Conservation (phyloP, 768 basidiomycete genomes). For the Auriculariales sp. region DNA sequence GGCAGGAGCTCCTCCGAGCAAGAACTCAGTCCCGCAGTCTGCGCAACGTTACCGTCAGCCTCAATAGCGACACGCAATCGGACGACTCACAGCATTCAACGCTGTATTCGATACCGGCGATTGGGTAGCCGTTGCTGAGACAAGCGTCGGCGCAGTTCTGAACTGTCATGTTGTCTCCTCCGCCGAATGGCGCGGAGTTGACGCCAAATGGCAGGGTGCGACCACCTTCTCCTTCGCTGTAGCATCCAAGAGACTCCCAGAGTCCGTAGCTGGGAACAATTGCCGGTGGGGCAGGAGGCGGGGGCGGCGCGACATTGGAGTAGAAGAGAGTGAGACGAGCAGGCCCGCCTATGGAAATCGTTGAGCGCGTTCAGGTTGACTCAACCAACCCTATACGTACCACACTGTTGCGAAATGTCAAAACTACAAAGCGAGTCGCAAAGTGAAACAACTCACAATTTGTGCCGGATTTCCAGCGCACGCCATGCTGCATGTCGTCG, state of each 20-base stretch:
- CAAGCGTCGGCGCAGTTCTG: constrained; percentile 48
- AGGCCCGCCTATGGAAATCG: constrained; percentile 38
- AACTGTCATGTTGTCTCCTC: constrained; percentile 32
- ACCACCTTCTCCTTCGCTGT: constrained; percentile 19
- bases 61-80: neutral
- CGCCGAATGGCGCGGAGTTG: constrained; percentile 15
- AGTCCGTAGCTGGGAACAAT: constrained; percentile 33
- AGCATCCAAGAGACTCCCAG: constrained; percentile 60
- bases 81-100: constrained; percentile 40
- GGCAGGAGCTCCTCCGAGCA: constrained; percentile 31
- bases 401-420: no score
- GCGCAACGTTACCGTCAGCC: constrained; percentile 4
- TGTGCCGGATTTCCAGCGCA: constrained; percentile 47
- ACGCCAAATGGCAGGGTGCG: constrained; percentile 20
- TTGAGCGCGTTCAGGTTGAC: no score
- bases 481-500: constrained; percentile 41
- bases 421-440: neutral
- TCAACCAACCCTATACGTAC: neutral
- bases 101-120: constrained; percentile 26
- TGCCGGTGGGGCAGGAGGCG: constrained; percentile 35
- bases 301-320: constrained; percentile 43
- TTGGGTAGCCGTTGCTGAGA: constrained; percentile 33
- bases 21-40: constrained; percentile 38
- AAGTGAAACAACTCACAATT: neutral
- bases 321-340: constrained; percentile 43